These are phyloP conservation scores for Suillus americanus DNA, from an alignment of 768 basidiomycete species.

Conservation along the genomic window DNA sequence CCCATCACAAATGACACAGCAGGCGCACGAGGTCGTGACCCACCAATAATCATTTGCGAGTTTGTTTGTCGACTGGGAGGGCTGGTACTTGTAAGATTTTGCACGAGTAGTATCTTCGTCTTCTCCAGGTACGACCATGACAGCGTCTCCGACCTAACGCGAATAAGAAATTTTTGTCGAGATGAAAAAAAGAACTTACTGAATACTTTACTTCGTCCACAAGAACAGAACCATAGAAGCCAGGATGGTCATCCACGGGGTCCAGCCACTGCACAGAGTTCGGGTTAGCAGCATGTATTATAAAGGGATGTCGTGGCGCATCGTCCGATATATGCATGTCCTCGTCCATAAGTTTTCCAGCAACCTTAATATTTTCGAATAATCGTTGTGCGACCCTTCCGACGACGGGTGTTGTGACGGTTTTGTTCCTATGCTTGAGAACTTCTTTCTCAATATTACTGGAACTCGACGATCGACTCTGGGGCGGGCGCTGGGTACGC, in stretches of 20 bases:
- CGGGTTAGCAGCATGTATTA: constrained; percentile 32
- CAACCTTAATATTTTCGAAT: constrained; percentile 44
- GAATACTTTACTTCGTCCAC: constrained; percentile 60
- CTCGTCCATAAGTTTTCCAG: constrained; percentile 29
- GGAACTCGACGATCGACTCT: constrained; percentile 11
- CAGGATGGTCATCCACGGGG: constrained; percentile 19
- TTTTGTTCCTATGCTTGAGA: constrained; percentile 37
- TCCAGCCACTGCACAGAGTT: constrained; percentile 34
- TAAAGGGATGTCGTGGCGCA: constrained; percentile 11
- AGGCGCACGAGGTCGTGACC: constrained; percentile 14
- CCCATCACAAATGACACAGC: neutral
- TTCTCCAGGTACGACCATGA: constrained; percentile 60
- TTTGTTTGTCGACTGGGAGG: constrained; percentile 49
- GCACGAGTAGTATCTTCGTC: constrained; percentile 44
- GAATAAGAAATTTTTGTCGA: constrained; percentile 12
- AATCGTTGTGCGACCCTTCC: constrained; percentile 45
- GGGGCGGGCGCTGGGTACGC: constrained; percentile 14
- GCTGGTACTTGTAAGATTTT: constrained; percentile 37
- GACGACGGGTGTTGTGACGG: constrained; percentile 48
- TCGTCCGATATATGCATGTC: constrained; percentile 24
- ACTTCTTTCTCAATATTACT: constrained; percentile 27
- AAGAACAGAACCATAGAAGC: constrained; percentile 43
- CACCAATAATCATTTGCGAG: constrained; percentile 65
- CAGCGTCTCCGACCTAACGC: constrained; percentile 58
- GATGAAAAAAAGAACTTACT: constrained; percentile 34